Conservation (phyloP, 495 filamentous ascomycete species). For the Hypoxylon perforatum region DNA sequence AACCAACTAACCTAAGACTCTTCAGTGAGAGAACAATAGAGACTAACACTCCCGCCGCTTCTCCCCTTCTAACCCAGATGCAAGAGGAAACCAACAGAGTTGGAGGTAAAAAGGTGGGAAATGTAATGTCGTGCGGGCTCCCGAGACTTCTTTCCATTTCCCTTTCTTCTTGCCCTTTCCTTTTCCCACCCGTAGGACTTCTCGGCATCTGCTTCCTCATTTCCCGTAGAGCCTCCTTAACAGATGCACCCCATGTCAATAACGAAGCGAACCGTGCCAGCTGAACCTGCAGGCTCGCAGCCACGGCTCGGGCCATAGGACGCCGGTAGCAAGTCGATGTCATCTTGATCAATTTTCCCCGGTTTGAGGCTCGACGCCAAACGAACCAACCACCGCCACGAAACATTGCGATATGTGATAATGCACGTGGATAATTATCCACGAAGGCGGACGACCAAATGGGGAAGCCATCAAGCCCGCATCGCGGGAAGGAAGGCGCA, state of each 20-base stretch:
- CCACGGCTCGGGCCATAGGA: constrained; percentile 12
- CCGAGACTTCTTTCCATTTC: background rate
- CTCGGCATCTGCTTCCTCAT: background rate
- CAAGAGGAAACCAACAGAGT: background rate
- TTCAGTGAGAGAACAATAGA: background rate
- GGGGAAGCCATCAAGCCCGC: constrained; percentile 15
- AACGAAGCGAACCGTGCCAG: constrained; percentile 1
- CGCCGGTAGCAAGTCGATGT: background rate
- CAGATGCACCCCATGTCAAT: constrained; percentile 13
- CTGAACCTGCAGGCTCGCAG: constrained; percentile 8
- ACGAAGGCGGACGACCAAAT: constrained; percentile 15
- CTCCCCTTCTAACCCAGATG: background rate
- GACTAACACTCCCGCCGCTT: background rate
- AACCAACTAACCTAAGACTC: too few species aligned
- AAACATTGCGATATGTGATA: constrained; percentile 6
- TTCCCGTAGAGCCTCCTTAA: constrained; percentile 11
- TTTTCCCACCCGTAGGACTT: background rate
- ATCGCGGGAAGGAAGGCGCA: too few species aligned
- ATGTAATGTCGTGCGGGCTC: too few species aligned
- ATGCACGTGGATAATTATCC: constrained; percentile 10
- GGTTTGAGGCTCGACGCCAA: constrained; percentile 20
- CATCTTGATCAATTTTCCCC: constrained; percentile 16
- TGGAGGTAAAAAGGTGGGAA: too few species aligned
- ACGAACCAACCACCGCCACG: constrained; percentile 24
- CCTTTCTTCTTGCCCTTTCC: too few species aligned